phyloP scores from a whole-genome alignment of 140 eudicot species.

The Stevia rebaudiana region DNA sequence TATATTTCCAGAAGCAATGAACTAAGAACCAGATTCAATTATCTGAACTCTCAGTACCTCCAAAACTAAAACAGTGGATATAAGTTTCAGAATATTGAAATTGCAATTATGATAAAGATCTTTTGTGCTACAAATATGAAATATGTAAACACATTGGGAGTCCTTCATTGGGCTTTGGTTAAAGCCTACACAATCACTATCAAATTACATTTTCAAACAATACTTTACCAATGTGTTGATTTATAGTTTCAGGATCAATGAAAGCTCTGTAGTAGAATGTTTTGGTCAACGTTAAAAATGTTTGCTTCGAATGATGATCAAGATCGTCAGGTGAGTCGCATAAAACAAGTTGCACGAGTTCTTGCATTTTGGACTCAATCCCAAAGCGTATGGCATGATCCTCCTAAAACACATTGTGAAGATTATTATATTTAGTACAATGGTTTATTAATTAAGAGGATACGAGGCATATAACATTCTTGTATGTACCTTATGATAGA shows the following conservation, averaged over 20 bases:
- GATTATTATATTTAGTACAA: too few relatives aligned
- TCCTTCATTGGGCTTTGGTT: too few relatives aligned
- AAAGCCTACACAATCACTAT: not conserved
- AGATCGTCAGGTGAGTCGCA: not conserved
- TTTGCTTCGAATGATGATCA: conserved; percentile 6
- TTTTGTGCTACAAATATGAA: too few relatives aligned
- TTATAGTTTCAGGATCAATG: conserved; percentile 2
- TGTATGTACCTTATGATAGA: conserved; percentile 1
- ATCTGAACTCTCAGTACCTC: too few relatives aligned
- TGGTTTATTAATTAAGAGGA: not conserved
- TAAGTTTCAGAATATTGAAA: too few relatives aligned
- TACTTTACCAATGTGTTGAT: not conserved
- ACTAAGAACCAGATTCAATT: too few relatives aligned
- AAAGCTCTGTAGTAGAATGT: conserved; percentile 9
- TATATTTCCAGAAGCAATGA: too few relatives aligned
- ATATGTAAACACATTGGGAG: too few relatives aligned
- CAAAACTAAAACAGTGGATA: too few relatives aligned
- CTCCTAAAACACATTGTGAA: conserved; percentile 12
- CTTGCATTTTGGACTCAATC: conserved; percentile 6
- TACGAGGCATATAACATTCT: not conserved
- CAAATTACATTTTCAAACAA: conserved; percentile 9
- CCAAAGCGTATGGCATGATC: not conserved
- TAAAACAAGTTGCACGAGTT: conserved; percentile 1
- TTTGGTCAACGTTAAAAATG: not conserved
- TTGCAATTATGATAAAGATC: too few relatives aligned